Evolutionary conservation across 164 flowering plant genomes (phyloP).

Genomic region (Cinnamomum chago): DNA sequence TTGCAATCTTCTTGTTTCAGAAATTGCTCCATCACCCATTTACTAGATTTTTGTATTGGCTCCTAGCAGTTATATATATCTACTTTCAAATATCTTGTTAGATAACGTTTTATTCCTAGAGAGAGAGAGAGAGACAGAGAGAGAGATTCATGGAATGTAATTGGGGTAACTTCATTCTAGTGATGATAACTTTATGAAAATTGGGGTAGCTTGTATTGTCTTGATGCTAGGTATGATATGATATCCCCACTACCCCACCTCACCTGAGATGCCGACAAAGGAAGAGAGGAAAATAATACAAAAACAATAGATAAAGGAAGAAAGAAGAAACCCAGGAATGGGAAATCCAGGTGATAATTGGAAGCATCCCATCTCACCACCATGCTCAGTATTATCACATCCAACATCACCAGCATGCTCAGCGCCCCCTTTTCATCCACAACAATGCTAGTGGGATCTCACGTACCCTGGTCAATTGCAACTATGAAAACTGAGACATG

Average conservation of each 20-base stretch:
- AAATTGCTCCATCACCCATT: too few relatives aligned
- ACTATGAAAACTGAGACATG: background rate
- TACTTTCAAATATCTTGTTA: too few relatives aligned
- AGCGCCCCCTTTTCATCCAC: background rate
- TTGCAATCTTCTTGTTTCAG: too few relatives aligned
- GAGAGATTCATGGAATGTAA: too few relatives aligned
- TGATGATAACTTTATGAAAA: too few relatives aligned
- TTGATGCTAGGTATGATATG: background rate
- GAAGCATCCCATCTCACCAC: background rate
- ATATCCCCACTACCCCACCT: background rate
- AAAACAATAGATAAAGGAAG: background rate
- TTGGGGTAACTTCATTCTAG: too few relatives aligned
- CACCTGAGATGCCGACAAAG: slow-evolving; percentile 13
- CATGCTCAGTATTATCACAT: too few relatives aligned
- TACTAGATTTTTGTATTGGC: too few relatives aligned
- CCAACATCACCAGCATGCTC: background rate
- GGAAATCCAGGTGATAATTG: slow-evolving; percentile 1
- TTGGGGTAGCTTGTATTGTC: too few relatives aligned
- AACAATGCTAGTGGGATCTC: slow-evolving; percentile 9
- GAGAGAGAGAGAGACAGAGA: too few relatives aligned
- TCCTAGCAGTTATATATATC: too few relatives aligned
- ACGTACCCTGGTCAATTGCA: background rate
- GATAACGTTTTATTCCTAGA: too few relatives aligned
- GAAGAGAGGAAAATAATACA: background rate
- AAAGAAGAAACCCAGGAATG: background rate